Evolutionary conservation across 306 rosid genomes (phyloP).

Genomic region (Prunus dulcis): DNA sequence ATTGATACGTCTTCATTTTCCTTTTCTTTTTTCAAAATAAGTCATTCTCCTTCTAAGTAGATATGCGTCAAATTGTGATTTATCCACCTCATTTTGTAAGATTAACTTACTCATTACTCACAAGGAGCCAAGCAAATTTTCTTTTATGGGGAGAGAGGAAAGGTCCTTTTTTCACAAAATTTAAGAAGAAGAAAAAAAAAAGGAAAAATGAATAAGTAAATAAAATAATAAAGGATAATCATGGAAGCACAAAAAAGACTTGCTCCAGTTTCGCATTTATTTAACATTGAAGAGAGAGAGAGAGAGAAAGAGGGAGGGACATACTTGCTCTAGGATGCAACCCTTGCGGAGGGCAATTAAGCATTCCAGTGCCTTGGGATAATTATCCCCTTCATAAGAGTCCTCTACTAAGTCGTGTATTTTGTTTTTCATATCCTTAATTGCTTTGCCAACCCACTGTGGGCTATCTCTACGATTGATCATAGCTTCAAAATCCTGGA

Average conservation of each 20-base stretch:
- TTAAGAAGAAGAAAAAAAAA: no score
- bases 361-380: constrained; percentile 56
- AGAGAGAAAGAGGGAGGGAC: constrained; percentile 10
- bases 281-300: not conserved
- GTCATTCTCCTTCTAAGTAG: not conserved
- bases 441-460: constrained; percentile 70
- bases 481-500: constrained; percentile 86
- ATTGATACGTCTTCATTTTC: not conserved
- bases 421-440: constrained; percentile 58
- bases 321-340: constrained; percentile 79
- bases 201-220: no score
- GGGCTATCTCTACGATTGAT: constrained; percentile 69
- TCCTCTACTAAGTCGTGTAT: constrained; percentile 62
- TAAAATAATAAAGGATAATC: not conserved
- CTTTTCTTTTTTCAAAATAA: not conserved
- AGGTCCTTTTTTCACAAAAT: not conserved
- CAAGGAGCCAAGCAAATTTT: not conserved
- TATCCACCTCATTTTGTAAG: not conserved
- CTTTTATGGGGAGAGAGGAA: not conserved
- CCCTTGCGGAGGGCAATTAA: constrained; percentile 78
- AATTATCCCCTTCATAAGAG: constrained; percentile 65
- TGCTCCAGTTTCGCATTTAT: no score
- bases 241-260: no score
- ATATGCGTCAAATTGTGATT: not conserved
- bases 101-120: not conserved